Conservation (phyloP, 768 basidiomycete genomes). For the Clitopilus hobsonii region DNA sequence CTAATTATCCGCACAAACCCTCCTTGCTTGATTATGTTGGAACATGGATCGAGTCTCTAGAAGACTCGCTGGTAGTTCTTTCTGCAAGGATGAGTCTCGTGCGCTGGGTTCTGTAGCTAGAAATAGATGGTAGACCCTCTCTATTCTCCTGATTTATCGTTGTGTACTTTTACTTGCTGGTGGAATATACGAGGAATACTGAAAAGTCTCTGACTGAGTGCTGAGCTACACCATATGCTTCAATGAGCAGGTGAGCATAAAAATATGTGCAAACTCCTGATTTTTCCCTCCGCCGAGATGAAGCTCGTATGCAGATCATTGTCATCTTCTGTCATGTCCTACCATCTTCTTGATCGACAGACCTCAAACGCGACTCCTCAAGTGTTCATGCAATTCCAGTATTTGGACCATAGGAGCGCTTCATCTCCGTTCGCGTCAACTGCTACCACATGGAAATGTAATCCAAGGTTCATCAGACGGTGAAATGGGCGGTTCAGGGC, state of each 20-base stretch:
- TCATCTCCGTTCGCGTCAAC: background rate
- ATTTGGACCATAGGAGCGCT: background rate
- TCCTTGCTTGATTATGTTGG: background rate
- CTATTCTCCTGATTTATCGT: background rate
- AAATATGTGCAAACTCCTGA: background rate
- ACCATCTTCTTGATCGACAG: background rate
- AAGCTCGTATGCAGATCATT: no score
- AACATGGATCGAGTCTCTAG: background rate
- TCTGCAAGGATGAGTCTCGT: slow-evolving; percentile 1
- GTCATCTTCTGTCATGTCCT: background rate
- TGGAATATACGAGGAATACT: background rate
- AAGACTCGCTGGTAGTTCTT: background rate
- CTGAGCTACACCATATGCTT: background rate
- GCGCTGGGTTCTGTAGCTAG: background rate
- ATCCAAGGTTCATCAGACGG: background rate
- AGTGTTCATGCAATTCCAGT: no score
- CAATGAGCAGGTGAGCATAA: background rate
- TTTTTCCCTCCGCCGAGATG: background rate
- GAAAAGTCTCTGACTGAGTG: background rate
- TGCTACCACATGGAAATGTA: background rate
- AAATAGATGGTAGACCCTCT: background rate
- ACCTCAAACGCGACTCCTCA: background rate
- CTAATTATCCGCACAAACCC: background rate
- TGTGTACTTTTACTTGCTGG: background rate
- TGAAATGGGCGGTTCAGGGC: background rate